Conservation (phyloP, 345 rosid genomes). For the Citrus inodora region DNA sequence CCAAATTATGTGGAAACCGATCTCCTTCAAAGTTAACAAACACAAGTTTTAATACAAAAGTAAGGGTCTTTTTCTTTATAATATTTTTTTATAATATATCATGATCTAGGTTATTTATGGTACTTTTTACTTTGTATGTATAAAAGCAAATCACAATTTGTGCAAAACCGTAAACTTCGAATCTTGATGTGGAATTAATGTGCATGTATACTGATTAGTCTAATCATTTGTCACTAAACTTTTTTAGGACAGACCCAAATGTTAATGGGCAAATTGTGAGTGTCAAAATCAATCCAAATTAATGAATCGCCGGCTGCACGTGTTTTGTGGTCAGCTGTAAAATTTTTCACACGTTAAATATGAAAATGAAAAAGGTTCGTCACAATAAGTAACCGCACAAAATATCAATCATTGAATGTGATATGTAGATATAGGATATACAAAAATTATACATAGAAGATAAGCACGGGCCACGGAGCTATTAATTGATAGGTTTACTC, state of each 20-base stretch:
- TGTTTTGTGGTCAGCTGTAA: background rate
- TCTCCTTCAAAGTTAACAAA: background rate
- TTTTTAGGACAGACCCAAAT: background rate
- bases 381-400: background rate
- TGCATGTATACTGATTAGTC: background rate
- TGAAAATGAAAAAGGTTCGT: background rate
- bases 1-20: background rate
- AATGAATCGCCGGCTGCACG: background rate
- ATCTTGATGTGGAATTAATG: too few species aligned
- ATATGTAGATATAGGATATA: background rate
- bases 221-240: background rate
- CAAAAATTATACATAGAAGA: background rate
- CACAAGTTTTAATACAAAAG: background rate
- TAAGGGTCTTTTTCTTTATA: background rate
- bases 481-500: background rate
- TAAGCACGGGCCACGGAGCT: background rate
- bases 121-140: background rate
- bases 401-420: background rate
- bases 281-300: conserved; percentile 5
- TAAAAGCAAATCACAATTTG: background rate
- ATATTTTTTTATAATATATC: too few species aligned
- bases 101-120: background rate
- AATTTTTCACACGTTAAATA: background rate
- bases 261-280: background rate
- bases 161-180: background rate